phyloP scores from a whole-genome alignment of 352 stramenopile species.

The Phytophthora foliorum region DNA sequence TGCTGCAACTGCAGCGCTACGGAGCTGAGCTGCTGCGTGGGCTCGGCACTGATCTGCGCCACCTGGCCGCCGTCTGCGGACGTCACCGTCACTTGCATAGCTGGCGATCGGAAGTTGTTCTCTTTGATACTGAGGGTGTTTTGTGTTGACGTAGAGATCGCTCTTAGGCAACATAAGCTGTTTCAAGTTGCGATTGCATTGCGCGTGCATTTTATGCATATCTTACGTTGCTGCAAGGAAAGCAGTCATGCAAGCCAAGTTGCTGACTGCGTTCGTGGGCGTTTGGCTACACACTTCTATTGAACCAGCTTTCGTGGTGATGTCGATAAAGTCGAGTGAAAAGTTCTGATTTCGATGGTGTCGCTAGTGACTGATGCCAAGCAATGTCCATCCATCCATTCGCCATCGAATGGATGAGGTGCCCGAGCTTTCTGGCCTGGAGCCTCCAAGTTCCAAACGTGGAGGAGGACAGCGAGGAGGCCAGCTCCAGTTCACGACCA shows the following conservation, averaged over 20 bases:
- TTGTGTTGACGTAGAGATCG: too few relatives aligned
- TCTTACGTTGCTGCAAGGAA: background rate
- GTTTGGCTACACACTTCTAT: slow-evolving; percentile 18
- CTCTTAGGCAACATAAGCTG: background rate
- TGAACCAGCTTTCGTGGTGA: background rate
- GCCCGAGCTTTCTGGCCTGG: background rate
- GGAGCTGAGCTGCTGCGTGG: slow-evolving; percentile 55
- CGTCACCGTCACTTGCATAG: slow-evolving; percentile 71
- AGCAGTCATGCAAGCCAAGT: too few relatives aligned
- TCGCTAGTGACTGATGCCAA: slow-evolving; percentile 13
- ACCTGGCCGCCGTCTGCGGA: slow-evolving; percentile 70
- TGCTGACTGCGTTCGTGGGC: slow-evolving; percentile 24
- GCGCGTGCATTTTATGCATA: background rate
- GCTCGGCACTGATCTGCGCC: slow-evolving; percentile 59
- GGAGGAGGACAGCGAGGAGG: slow-evolving; percentile 24
- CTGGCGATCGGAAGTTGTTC: too few relatives aligned
- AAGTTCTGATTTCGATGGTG: background rate
- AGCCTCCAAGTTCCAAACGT: slow-evolving; percentile 15
- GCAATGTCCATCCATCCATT: slow-evolving; percentile 21
- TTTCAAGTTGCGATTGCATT: background rate
- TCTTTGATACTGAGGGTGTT: background rate
- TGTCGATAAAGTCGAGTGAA: slow-evolving; percentile 2
- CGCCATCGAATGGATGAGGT: slow-evolving; percentile 25
- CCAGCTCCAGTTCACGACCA: slow-evolving; percentile 21
- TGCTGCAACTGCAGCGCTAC: slow-evolving; percentile 61